A percentile compares a stretch with the other conserved stretches of the same genome.
These are phyloP conservation scores for Manihot esculenta DNA, from an alignment of 441 rosid species.

Conservation along the genomic window DNA sequence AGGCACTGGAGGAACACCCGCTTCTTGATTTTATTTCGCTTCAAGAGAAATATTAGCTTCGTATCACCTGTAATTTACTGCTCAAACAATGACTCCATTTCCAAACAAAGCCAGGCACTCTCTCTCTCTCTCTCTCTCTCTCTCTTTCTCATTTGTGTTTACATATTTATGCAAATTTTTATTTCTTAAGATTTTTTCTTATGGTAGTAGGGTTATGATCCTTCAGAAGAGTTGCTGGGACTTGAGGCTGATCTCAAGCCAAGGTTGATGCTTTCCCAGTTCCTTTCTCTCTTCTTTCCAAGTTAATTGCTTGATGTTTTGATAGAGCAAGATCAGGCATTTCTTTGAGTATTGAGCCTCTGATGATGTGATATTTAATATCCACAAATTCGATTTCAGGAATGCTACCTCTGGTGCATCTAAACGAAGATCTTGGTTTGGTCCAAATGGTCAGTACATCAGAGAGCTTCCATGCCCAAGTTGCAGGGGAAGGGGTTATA, in stretches of 20 bases:
- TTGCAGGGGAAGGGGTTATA: conserved; percentile 93
- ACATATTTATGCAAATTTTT: neutral
- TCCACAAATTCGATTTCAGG: conserved; percentile 39
- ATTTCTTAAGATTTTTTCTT: conserved; percentile 8
- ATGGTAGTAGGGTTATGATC: conserved; percentile 68
- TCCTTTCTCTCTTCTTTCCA: too few species aligned
- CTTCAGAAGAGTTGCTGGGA: conserved; percentile 72
- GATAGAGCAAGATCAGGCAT: neutral
- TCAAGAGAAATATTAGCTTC: conserved; percentile 34
- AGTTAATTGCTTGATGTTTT: neutral
- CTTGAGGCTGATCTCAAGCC: conserved; percentile 58
- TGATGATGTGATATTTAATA: neutral
- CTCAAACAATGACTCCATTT: conserved; percentile 39
- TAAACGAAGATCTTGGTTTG: conserved; percentile 87
- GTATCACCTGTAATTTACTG: conserved; percentile 40
- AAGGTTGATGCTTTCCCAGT: conserved; percentile 36
- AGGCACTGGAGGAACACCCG: conserved; percentile 21
- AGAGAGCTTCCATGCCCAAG: conserved; percentile 93
- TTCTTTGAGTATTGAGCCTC: neutral
- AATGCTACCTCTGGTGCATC: conserved; percentile 36
- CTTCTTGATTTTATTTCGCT: conserved; percentile 22
- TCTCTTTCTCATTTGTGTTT: neutral
- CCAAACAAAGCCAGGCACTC: conserved; percentile 46
- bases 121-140: conserved; percentile 11
- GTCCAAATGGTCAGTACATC: conserved; percentile 89